These are phyloP conservation scores for Penicillium lividum DNA, from an alignment of 495 filamentous ascomycete genomes.

Conservation along the genomic window DNA sequence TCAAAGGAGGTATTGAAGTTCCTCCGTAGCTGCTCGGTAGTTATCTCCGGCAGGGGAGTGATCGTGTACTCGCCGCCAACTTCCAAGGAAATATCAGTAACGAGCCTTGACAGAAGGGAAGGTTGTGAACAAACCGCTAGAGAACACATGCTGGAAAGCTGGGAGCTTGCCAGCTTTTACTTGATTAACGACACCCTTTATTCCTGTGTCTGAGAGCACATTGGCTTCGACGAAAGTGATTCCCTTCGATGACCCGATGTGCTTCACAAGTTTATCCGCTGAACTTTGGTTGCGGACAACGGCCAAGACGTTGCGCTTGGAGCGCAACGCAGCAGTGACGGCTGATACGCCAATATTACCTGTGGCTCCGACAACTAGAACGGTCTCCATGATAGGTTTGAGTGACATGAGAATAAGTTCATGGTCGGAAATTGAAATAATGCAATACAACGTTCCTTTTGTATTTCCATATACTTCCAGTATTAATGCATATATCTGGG, in stretches of 20 bases:
- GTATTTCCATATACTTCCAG: background rate
- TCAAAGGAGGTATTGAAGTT: constrained; percentile 37
- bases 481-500: too few relatives aligned
- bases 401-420: background rate
- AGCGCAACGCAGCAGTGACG: constrained; percentile 29
- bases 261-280: constrained; percentile 37
- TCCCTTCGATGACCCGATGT: constrained; percentile 33
- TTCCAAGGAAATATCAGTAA: constrained; percentile 8
- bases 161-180: constrained; percentile 39
- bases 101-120: too few relatives aligned
- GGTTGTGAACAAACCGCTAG: constrained; percentile 28
- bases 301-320: constrained; percentile 36
- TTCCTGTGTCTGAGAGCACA: constrained; percentile 31
- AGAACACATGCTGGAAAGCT: constrained; percentile 42
- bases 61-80: constrained; percentile 33
- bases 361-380: constrained; percentile 43
- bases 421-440: too few relatives aligned
- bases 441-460: too few relatives aligned
- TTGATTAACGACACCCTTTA: constrained; percentile 39
- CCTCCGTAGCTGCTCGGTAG: constrained; percentile 26
- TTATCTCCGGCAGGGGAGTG: constrained; percentile 29
- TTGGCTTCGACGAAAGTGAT: constrained; percentile 39
- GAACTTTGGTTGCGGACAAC: constrained; percentile 42
- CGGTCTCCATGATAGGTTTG: constrained; percentile 27
- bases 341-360: constrained; percentile 45